phyloP scores from a whole-genome alignment of 1,284 basidiomycete genomes.

The Cutaneotrichosporon dermatis region DNA sequence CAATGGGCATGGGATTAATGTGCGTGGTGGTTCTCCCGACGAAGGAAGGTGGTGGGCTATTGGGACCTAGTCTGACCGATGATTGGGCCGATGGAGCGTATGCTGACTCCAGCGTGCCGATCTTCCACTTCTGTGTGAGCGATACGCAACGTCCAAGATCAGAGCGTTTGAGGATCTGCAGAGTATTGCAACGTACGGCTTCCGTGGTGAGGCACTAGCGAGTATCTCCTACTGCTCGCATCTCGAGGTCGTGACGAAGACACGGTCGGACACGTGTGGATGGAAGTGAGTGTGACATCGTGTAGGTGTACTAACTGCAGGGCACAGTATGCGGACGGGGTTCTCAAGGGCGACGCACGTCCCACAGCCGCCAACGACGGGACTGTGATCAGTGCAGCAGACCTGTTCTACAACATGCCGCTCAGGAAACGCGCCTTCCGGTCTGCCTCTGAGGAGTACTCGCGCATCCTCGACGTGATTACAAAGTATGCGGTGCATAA shows the following conservation, averaged over 20 bases:
- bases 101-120: slow-evolving; percentile 57
- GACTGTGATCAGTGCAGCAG: slow-evolving; percentile 87
- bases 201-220: slow-evolving; percentile 93
- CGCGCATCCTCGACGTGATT: slow-evolving; percentile 86
- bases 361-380: slow-evolving; percentile 93
- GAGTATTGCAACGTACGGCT: slow-evolving; percentile 84
- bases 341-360: slow-evolving; percentile 68
- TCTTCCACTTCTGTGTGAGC: slow-evolving; percentile 83
- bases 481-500: slow-evolving; percentile 93
- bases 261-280: slow-evolving; percentile 69
- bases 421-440: slow-evolving; percentile 81
- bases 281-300: slow-evolving; percentile 68
- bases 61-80: no score
- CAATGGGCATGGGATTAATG: slow-evolving; percentile 89
- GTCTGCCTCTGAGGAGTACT: slow-evolving; percentile 85
- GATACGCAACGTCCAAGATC: slow-evolving; percentile 95
- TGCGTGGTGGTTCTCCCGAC: slow-evolving; percentile 35
- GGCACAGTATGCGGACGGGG: slow-evolving; percentile 72
- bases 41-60: no score
- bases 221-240: slow-evolving; percentile 94
- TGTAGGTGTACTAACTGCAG: slow-evolving; percentile 50
- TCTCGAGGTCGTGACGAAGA: slow-evolving; percentile 85
- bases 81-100: no score
- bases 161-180: slow-evolving; percentile 80
- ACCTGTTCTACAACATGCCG: slow-evolving; percentile 93